Percentiles rank a stretch among this genome's conserved stretches.
phyloP scores from a whole-genome alignment of 176 grass and related monocot genomes.

The Chrysopogon serrulatus region DNA sequence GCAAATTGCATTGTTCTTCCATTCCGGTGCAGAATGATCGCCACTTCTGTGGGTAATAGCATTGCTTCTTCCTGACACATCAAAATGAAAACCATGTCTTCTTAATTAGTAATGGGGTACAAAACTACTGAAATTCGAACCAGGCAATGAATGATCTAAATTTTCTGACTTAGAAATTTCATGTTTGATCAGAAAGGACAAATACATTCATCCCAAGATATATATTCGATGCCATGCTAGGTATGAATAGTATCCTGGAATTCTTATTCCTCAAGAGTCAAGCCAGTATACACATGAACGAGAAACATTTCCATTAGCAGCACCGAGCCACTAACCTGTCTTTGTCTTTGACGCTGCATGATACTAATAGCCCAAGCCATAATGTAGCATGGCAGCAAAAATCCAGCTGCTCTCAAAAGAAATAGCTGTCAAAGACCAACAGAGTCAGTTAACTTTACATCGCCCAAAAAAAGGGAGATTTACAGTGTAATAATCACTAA shows the following conservation, averaged over 20 bases:
- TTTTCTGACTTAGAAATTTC: background rate
- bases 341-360: constrained; percentile 83
- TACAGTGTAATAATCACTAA: constrained; percentile 23
- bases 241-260: background rate
- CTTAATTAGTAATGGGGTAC: background rate
- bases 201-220: background rate
- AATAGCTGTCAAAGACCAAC: constrained; percentile 53
- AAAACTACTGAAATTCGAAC: background rate
- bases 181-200: background rate
- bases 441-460: constrained; percentile 6
- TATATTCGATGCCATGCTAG: background rate
- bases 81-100: background rate
- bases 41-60: constrained; percentile 63
- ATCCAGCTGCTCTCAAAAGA: constrained; percentile 92
- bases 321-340: constrained; percentile 65
- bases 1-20: constrained; percentile 62
- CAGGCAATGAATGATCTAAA: background rate
- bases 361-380: constrained; percentile 97
- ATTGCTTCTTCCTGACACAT: constrained; percentile 54
- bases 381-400: constrained; percentile 91
- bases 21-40: constrained; percentile 65
- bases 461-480: background rate
- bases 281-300: background rate
- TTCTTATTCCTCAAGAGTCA: background rate
- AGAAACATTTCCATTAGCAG: background rate